Evolutionary conservation across 2,329 filamentous ascomycete species (phyloP).

Genomic region (Beauveria medogensis): DNA sequence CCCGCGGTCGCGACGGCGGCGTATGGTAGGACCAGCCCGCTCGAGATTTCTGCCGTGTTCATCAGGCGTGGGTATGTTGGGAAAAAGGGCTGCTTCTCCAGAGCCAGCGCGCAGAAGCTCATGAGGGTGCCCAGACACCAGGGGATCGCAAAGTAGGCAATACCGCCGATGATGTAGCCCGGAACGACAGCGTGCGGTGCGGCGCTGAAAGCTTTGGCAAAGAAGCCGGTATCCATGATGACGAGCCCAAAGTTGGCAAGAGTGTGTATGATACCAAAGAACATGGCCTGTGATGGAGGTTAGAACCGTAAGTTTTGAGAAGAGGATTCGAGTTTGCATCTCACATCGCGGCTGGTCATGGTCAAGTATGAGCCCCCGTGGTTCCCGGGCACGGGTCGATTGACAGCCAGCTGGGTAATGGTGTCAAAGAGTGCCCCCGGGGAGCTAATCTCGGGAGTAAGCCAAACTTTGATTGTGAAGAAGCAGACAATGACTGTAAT

Average conservation of each 20-base stretch:
- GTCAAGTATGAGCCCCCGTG: constrained; percentile 46
- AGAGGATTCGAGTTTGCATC: not conserved
- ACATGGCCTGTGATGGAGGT: constrained; percentile 28
- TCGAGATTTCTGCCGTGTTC: constrained; percentile 51
- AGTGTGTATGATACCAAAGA: constrained; percentile 42
- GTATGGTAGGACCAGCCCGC: constrained; percentile 62
- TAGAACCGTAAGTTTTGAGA: not conserved
- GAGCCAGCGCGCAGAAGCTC: constrained; percentile 37
- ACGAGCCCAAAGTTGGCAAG: constrained; percentile 44
- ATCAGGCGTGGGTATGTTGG: constrained; percentile 50
- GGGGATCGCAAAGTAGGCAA: constrained; percentile 46
- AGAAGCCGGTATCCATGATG: constrained; percentile 47
- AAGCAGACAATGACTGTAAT: constrained; percentile 45
- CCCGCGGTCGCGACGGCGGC: constrained; percentile 62
- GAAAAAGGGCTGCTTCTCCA: constrained; percentile 40
- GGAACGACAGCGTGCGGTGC: constrained; percentile 39
- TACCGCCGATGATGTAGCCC: constrained; percentile 44
- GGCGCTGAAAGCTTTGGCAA: constrained; percentile 43
- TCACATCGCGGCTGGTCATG: constrained; percentile 42
- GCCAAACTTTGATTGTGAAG: constrained; percentile 38
- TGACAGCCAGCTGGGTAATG: constrained; percentile 33
- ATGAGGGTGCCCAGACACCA: constrained; percentile 45
- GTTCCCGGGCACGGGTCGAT: constrained; percentile 42
- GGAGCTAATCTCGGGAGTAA: constrained; percentile 38
- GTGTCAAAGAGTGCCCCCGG: constrained; percentile 41